phyloP scores from a whole-genome alignment of 2,329 filamentous ascomycete species.

The Lecanicillium sp. region DNA sequence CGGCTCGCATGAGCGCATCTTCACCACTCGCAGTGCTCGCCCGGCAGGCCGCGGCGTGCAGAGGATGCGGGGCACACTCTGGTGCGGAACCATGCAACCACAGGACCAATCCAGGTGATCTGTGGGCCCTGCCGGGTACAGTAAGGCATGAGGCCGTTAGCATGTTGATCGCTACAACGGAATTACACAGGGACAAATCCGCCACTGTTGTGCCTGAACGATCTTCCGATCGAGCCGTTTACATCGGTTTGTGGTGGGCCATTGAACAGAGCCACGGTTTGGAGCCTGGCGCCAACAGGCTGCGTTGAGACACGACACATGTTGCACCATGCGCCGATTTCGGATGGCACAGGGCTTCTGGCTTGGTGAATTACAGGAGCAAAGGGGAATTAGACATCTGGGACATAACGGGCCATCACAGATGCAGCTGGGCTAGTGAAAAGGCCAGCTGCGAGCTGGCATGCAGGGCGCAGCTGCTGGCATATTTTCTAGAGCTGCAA shows the following conservation, averaged over 20 bases:
- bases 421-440: background rate
- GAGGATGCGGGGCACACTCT: too few relatives aligned
- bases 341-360: background rate
- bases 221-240: background rate
- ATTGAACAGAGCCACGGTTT: background rate
- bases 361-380: too few relatives aligned
- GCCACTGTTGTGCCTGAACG: background rate
- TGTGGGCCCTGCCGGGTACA: background rate
- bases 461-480: background rate
- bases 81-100: background rate
- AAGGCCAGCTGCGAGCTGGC: background rate
- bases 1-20: background rate
- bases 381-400: background rate
- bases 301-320: background rate
- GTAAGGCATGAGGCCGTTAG: background rate
- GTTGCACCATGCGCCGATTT: background rate
- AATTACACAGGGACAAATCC: background rate
- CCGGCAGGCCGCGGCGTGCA: background rate
- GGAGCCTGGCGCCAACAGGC: background rate
- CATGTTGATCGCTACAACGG: background rate
- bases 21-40: background rate
- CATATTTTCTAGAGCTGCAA: background rate
- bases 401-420: background rate
- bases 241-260: background rate
- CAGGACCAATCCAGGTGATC: too few relatives aligned